Evolutionary conservation across 169 alveolate genomes (phyloP).

Genomic region (Cryptosporidium ryanae): DNA sequence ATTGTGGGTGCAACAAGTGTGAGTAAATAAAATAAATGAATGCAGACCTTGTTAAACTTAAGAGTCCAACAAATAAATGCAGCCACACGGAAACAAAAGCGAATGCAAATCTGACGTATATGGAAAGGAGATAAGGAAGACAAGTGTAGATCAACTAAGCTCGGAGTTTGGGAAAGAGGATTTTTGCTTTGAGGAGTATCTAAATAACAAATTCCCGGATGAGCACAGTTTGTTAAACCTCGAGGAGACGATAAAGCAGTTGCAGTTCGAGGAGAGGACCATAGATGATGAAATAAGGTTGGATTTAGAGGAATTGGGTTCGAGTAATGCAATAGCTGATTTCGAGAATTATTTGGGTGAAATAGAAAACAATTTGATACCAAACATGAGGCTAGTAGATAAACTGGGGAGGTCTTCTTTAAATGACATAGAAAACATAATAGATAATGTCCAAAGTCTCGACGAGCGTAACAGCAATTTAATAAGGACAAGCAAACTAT

Average conservation of each 20-base stretch:
- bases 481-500: neutral
- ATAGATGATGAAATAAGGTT: constrained; percentile 18
- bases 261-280: neutral
- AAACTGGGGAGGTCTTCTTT: neutral
- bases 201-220: constrained; percentile 35
- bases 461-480: constrained; percentile 28
- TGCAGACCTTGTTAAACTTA: too few species aligned
- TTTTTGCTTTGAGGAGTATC: constrained; percentile 14
- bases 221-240: constrained; percentile 45
- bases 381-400: constrained; percentile 12
- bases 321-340: neutral
- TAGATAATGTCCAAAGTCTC: constrained; percentile 5
- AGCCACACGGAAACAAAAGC: too few species aligned
- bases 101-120: too few species aligned
- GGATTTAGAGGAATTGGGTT: constrained; percentile 21
- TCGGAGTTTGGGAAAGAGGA: neutral
- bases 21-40: too few species aligned
- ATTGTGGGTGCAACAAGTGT: too few species aligned
- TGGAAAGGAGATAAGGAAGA: too few species aligned
- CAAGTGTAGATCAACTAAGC: too few species aligned
- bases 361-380: constrained; percentile 27
- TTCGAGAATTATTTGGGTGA: neutral
- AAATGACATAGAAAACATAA: constrained; percentile 10
- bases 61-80: too few species aligned
- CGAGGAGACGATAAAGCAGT: neutral